Base-by-base conservation (phyloP, 2,329 filamentous ascomycete species). In the Coleophoma eucalyptorum region DNA sequence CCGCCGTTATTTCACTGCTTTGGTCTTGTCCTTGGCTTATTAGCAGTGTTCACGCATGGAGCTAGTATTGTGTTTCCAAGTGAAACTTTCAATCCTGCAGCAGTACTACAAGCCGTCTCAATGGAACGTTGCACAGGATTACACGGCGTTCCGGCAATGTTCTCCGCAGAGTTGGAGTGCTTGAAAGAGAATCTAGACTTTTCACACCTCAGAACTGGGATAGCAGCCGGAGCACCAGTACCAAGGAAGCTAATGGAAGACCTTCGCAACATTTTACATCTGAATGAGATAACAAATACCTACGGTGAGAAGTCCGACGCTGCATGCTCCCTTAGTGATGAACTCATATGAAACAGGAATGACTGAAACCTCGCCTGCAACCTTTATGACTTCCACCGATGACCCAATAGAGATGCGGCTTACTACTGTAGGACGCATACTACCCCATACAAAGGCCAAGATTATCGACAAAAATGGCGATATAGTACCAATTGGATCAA, bases 341-440 rank as follows among this genome's bases (percentile, higher is more conserved):
- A 44, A 32, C 37, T 50, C 26, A 31, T 86, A 81, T n/a, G n/a
- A n/a, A 67, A 86, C 84, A 62, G 57, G 59, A 3, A 74, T 93
- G 42, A 93, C 89, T 0, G 89, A 93, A 71, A 86, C 89, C 0
- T 87, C 82, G 2, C 89, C 89, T 0, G 90, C 87, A 0, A 89
- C 87, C 68, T 92, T 91, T 74, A 92, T 90, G 59, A 86, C 89
- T 11, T 86, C 87, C 62, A 88, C 86, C 0, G 81, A 86, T 52
- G 89, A 92, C 65, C 78, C 81, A 1, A 79, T 90, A 46, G 73
- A 83, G 55, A 77, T 75, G 35, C 77, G 87, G 34, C 73, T 92
- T 20, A 82, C 79, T 2, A 91, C 87, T 0, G 89, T 92, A 0
- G 89, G 89, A 3, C 87, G 83, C 15, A 71, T 92, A 43, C 81